Conservation (phyloP, 2,329 filamentous ascomycete genomes). For the Monosporascus cannonballus region DNA sequence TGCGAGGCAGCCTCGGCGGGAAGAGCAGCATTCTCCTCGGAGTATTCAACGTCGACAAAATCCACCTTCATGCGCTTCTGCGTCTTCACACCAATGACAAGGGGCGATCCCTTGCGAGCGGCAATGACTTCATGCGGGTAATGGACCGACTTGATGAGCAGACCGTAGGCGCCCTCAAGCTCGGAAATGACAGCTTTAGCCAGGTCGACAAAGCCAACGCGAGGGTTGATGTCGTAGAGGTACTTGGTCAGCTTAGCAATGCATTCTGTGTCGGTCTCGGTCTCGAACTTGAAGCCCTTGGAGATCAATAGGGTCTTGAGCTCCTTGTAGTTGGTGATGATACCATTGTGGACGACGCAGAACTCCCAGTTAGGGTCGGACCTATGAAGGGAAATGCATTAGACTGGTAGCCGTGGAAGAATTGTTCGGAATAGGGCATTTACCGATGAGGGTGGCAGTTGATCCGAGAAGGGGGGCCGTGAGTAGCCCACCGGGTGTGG, state of each 20-base stretch:
- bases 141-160: constrained; percentile 97
- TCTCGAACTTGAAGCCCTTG: constrained; percentile 99
- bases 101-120: constrained; percentile 94
- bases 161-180: constrained; percentile 94
- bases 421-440: constrained; percentile 25
- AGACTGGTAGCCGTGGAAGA: constrained; percentile 17
- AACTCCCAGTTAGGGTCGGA: constrained; percentile 96
- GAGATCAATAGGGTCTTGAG: constrained; percentile 83
- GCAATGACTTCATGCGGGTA: constrained; percentile 97
- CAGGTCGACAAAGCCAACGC: constrained; percentile 91
- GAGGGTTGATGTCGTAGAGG: constrained; percentile 89
- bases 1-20: constrained; percentile 92
- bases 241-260: constrained; percentile 99
- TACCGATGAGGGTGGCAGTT: constrained; percentile 99
- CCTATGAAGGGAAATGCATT: constrained; percentile 40
- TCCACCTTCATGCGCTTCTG: constrained; percentile 99
- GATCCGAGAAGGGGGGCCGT: constrained; percentile 83
- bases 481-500: constrained; percentile 98
- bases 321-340: constrained; percentile 99
- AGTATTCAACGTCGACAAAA: constrained; percentile 98
- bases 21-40: constrained; percentile 75
- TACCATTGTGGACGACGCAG: constrained; percentile 96
- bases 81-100: constrained; percentile 95
- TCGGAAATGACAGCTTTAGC: constrained; percentile 98
- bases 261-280: constrained; percentile 97